A percentile compares a stretch with the other conserved stretches of the same genome.
These are phyloP conservation scores for Penicillium sp. DNA, from an alignment of 2,329 filamentous ascomycete species.

Conservation along the genomic window DNA sequence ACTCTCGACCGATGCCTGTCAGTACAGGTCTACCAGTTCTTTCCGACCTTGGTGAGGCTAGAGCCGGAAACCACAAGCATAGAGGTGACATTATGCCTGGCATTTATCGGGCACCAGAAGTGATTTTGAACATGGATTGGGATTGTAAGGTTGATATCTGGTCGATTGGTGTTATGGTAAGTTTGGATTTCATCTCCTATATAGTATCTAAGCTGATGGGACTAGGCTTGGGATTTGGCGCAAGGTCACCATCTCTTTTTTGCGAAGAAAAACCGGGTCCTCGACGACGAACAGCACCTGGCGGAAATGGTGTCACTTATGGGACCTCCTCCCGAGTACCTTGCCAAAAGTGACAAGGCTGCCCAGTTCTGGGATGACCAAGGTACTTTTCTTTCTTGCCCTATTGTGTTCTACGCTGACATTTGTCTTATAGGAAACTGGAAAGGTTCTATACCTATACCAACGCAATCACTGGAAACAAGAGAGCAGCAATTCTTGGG, in stretches of 20 bases:
- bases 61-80: slow-evolving; percentile 15
- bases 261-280: slow-evolving; percentile 10
- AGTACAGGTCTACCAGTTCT: slow-evolving; percentile 23
- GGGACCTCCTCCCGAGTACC: slow-evolving; percentile 18
- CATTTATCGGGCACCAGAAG: slow-evolving; percentile 32
- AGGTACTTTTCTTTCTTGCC: slow-evolving; percentile 6
- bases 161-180: slow-evolving; percentile 30
- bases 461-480: slow-evolving; percentile 25
- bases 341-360: slow-evolving; percentile 14
- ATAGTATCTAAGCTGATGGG: slow-evolving; percentile 5
- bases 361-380: slow-evolving; percentile 17
- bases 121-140: slow-evolving; percentile 34
- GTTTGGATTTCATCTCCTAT: neutral
- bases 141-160: slow-evolving; percentile 33
- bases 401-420: neutral
- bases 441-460: slow-evolving; percentile 26
- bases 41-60: slow-evolving; percentile 31
- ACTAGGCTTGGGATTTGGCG: slow-evolving; percentile 20
- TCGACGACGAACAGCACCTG: slow-evolving; percentile 21
- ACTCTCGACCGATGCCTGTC: slow-evolving; percentile 22
- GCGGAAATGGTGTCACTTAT: slow-evolving; percentile 26
- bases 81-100: slow-evolving; percentile 29
- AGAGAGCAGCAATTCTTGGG: slow-evolving; percentile 24
- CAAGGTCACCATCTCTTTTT: slow-evolving; percentile 16
- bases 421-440: slow-evolving; percentile 24